Percentiles rank a stretch among this genome's conserved stretches.
Evolutionary conservation across 2,329 filamentous ascomycete species (phyloP).

Genomic region (Davidsoniella virescens): DNA sequence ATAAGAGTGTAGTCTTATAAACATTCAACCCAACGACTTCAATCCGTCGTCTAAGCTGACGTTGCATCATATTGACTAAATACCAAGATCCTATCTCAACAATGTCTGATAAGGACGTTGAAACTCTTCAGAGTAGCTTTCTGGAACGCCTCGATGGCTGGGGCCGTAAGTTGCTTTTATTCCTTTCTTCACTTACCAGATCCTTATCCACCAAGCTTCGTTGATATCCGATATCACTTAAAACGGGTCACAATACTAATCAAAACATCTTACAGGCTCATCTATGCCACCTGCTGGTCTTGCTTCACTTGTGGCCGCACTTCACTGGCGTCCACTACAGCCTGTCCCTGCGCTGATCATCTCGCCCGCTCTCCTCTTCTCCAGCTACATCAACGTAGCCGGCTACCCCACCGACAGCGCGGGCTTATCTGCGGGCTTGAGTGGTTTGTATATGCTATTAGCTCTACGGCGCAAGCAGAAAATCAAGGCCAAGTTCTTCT

Average conservation of each 20-base stretch:
- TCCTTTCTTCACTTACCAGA: slow-evolving; percentile 3
- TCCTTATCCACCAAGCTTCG: background rate
- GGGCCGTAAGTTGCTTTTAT: slow-evolving; percentile 29
- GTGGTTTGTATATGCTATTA: slow-evolving; percentile 39
- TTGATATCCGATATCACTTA: background rate
- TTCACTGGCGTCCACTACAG: slow-evolving; percentile 38
- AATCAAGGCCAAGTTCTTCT: slow-evolving; percentile 25
- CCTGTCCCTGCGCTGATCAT: slow-evolving; percentile 32
- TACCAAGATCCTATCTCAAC: background rate
- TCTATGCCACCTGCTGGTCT: slow-evolving; percentile 38
- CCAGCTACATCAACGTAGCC: slow-evolving; percentile 42
- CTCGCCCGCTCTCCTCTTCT: slow-evolving; percentile 36
- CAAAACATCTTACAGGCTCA: slow-evolving; percentile 24
- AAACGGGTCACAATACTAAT: background rate
- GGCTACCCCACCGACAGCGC: slow-evolving; percentile 41
- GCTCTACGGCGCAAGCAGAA: slow-evolving; percentile 32
- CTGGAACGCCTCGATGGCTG: slow-evolving; percentile 26
- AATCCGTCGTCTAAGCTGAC: too few relatives aligned
- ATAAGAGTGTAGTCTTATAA: too few relatives aligned
- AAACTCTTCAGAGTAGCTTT: slow-evolving; percentile 15
- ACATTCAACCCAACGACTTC: too few relatives aligned
- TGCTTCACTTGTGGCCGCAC: slow-evolving; percentile 38
- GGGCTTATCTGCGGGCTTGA: slow-evolving; percentile 38
- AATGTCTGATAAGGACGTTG: slow-evolving; percentile 3
- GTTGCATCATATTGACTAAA: background rate